Evolutionary conservation across 345 rosid species (phyloP).

Genomic region (Abelmoschus esculentus): DNA sequence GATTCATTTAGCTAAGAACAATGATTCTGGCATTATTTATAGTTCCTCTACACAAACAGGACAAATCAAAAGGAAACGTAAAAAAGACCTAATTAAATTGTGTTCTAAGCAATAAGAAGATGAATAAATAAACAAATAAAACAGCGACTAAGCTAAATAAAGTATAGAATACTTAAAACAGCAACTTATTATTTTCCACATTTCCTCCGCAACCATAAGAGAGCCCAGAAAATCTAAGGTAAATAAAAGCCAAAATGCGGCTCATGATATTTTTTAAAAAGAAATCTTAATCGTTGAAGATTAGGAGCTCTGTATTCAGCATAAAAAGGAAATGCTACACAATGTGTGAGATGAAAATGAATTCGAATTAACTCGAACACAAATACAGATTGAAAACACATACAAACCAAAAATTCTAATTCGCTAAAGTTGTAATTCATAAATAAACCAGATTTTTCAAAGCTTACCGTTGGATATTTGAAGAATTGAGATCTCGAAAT

Average conservation of each 20-base stretch:
- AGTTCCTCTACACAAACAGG: neutral
- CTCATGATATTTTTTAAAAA: neutral
- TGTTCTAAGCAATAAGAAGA: neutral
- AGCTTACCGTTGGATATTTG: conserved; percentile 22
- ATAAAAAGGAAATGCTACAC: conserved; percentile 2
- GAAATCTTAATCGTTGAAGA: conserved; percentile 4
- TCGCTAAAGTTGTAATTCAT: neutral
- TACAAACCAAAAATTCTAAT: neutral
- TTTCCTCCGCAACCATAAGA: conserved; percentile 29
- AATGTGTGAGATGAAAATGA: conserved; percentile 24
- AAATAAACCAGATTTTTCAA: neutral
- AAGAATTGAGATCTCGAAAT: conserved; percentile 34
- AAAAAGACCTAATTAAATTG: neutral
- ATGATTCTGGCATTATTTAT: neutral
- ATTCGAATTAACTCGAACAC: conserved; percentile 5
- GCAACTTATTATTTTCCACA: conserved; percentile 6
- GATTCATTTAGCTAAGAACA: neutral
- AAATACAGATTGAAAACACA: conserved; percentile 3
- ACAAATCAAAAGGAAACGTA: neutral
- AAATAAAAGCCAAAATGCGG: neutral
- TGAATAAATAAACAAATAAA: neutral
- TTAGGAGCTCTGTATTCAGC: neutral
- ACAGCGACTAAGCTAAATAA: neutral
- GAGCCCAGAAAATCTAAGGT: conserved; percentile 3
- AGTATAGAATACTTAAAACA: neutral